Evolutionary conservation across 192 early-diverging fungal genomes (phyloP).

Genomic region (Mortierella hygrophila): DNA sequence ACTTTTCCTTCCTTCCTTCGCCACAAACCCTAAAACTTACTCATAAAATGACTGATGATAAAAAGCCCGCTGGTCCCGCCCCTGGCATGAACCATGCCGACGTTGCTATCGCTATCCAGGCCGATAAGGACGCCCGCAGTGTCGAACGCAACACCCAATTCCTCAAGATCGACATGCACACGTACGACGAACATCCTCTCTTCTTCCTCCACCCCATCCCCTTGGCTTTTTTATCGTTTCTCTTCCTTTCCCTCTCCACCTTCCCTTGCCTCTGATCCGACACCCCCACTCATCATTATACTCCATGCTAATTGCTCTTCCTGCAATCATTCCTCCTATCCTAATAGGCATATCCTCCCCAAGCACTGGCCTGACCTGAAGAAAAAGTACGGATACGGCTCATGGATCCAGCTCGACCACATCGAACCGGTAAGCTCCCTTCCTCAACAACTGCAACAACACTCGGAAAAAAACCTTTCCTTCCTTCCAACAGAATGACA

Average conservation of each 20-base stretch:
- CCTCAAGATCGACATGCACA: slow-evolving; percentile 66
- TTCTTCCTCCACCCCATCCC: neutral
- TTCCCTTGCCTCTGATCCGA: neutral
- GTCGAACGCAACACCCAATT: slow-evolving; percentile 55
- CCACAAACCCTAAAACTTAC: neutral
- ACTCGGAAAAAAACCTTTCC: neutral
- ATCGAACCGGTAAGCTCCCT: slow-evolving; percentile 41
- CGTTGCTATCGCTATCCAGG: slow-evolving; percentile 38
- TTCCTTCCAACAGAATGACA: neutral
- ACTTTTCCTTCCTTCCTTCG: too few relatives aligned
- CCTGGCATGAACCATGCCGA: slow-evolving; percentile 54
- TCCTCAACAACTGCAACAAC: neutral
- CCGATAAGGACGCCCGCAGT: slow-evolving; percentile 45
- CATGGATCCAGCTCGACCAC: slow-evolving; percentile 63
- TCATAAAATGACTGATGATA: slow-evolving; percentile 3
- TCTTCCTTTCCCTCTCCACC: neutral
- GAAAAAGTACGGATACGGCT: slow-evolving; percentile 71
- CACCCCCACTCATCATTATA: neutral
- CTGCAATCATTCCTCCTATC: neutral
- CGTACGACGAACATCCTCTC: slow-evolving; percentile 23
- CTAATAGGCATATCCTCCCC: slow-evolving; percentile 72
- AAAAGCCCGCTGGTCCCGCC: slow-evolving; percentile 18
- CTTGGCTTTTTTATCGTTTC: neutral
- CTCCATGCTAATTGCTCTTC: neutral
- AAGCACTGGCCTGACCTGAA: slow-evolving; percentile 71